phyloP scores from a whole-genome alignment of 225 moss, liverwort and hornwort species.

The Straminergon stramineum region DNA sequence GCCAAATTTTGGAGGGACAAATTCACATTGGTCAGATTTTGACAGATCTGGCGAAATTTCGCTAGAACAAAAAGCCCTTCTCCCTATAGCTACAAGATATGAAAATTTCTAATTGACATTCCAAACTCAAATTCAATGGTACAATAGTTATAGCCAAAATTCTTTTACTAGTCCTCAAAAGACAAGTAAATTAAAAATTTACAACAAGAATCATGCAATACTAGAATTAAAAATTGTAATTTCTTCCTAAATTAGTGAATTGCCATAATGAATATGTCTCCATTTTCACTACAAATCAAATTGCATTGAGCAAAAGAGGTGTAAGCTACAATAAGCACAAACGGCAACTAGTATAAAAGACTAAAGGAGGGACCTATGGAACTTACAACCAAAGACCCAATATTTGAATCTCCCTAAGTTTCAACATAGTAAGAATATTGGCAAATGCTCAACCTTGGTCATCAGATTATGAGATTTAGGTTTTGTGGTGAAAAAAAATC shows the following conservation, averaged over 20 bases:
- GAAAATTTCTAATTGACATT: rapidly evolving
- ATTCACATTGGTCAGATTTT: too few species aligned
- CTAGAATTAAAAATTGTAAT: not conserved
- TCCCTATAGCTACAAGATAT: rapidly evolving
- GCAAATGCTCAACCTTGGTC: not conserved
- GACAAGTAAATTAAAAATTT: not conserved
- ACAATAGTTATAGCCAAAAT: not conserved
- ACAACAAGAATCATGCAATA: not conserved
- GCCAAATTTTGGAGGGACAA: too few species aligned
- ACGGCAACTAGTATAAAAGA: rapidly evolving
- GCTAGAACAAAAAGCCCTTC: too few species aligned
- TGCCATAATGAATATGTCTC: not conserved
- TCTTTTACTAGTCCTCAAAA: not conserved
- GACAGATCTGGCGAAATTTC: too few species aligned
- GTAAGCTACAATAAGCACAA: rapidly evolving
- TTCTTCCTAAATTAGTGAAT: not conserved
- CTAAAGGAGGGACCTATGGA: rapidly evolving
- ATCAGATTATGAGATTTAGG: not conserved
- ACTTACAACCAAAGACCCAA: not conserved
- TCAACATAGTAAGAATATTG: not conserved
- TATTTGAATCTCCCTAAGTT: rapidly evolving
- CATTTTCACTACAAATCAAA: not conserved
- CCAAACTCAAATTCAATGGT: not conserved
- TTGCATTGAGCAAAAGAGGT: not conserved
- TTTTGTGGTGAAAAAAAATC: not conserved